phyloP scores from a whole-genome alignment of 441 rosid species.

The Aleurites moluccanus region DNA sequence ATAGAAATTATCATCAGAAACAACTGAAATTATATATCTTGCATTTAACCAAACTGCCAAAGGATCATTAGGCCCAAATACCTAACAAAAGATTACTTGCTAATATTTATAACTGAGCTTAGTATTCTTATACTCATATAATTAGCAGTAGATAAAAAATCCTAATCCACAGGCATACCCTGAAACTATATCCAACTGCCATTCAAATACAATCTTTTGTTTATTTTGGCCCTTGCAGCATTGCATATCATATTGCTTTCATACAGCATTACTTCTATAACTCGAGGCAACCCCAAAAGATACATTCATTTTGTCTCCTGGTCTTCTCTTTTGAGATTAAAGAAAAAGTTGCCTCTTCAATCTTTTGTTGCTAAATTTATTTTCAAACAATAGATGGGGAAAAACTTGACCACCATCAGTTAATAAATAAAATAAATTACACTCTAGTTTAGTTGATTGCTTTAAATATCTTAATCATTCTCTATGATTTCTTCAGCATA shows the following conservation, averaged over 20 bases:
- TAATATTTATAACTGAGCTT: not conserved
- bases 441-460: not conserved
- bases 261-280: not conserved
- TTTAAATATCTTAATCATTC: not conserved
- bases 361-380: not conserved
- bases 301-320: not conserved
- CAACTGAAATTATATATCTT: no score
- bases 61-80: not conserved
- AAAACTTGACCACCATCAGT: not conserved
- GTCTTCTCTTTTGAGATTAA: not conserved
- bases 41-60: not conserved
- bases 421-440: not conserved
- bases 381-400: not conserved
- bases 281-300: not conserved
- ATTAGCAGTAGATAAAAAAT: no score
- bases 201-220: no score
- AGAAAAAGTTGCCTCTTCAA: not conserved
- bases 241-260: no score
- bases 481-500: not conserved
- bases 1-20: not conserved
- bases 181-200: not conserved
- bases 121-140: no score
- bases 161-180: not conserved
- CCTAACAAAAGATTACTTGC: not conserved
- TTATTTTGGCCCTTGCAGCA: no score